Base-by-base conservation (phyloP, 176 grass and related monocot species). In the Thalia dealbata region DNA sequence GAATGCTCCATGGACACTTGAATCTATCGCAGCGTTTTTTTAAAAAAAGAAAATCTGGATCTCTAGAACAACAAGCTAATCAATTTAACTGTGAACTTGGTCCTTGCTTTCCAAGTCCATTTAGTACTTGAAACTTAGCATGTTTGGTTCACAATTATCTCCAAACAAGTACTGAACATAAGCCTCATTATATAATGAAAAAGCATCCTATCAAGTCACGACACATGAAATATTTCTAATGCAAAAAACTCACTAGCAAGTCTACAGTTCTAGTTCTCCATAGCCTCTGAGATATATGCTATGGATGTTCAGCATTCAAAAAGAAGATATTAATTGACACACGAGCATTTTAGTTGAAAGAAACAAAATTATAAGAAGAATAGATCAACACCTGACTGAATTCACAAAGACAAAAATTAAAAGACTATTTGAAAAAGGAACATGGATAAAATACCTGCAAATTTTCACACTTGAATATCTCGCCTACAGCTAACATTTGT, bases 381-480 rank as follows among this genome's bases (percentile, higher is more conserved):
- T 10, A 13, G 6, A 48, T 9, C 7, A 7, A 58, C 54, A n/a
- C 16, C 15, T 58, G 54, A 58, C 54, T 7, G 21, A 23, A 58
- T 7, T 48, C 11, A 48, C n/a, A 48, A 2, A 58, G 7, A 7
- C 54, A 6, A 58, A 58, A 58, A 22, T 58, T 38, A 38, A n/a
- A 58, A 58, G 54, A 58, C 19, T 58, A 23, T n/a, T n/a, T n/a
- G 21, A 44, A 43, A 44, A 44, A 12, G 1, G 21, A n/a, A 68
- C 10, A 38, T 60, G 41, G 24, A 61, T 30, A 54, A 50, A 12
- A 73, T 82, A 88, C 95, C 95, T 99, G 90, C 67, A 99, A 83
- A 81, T 93, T 88, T 88, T 99, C 90, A 18, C 78, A 87, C 75
- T 93, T 88, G 83, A 99, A 93, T 83, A 99, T 86, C 55, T 93